These are phyloP conservation scores for Cutaneotrichosporon cutaneum DNA, from an alignment of 1,284 basidiomycete genomes.

Conservation along the genomic window DNA sequence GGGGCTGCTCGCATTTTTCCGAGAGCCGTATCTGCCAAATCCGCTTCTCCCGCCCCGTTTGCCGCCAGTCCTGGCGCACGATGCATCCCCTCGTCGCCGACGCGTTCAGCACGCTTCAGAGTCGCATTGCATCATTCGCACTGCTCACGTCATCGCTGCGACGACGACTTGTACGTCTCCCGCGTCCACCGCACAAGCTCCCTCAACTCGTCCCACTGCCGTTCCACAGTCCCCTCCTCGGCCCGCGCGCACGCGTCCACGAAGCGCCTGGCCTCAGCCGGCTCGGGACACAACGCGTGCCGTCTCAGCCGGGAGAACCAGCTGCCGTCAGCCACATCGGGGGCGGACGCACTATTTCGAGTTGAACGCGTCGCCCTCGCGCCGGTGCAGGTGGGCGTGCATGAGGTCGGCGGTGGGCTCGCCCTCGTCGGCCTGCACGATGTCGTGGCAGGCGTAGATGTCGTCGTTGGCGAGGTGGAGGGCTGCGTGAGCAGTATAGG, in stretches of 20 bases:
- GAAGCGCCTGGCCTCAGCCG: constrained; percentile 37
- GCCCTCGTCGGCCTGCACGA: constrained; percentile 45
- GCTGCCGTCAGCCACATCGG: constrained; percentile 26
- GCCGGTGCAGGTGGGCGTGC: constrained; percentile 49
- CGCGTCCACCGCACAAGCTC: constrained; percentile 45
- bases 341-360: constrained; percentile 47
- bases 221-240: constrained; percentile 27
- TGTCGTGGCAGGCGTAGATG: constrained; percentile 45
- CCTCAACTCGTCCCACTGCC: constrained; percentile 49
- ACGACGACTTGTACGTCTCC: constrained; percentile 25
- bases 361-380: constrained; percentile 53
- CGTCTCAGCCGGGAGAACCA: constrained; percentile 40
- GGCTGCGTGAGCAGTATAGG: constrained; percentile 31
- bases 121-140: too few species aligned
- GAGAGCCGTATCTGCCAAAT: not conserved
- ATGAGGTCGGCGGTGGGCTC: constrained; percentile 46
- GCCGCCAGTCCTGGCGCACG: not conserved
- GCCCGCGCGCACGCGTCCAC: constrained; percentile 46
- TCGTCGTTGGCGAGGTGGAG: constrained; percentile 53
- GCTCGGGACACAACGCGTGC: constrained; percentile 38
- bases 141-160: too few species aligned
- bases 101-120: too few species aligned
- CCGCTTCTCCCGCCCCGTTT: not conserved
- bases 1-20: not conserved
- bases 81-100: not conserved